Base-by-base conservation (phyloP, 371 early-diverging fungal species). In the Mucor mucedo region DNA sequence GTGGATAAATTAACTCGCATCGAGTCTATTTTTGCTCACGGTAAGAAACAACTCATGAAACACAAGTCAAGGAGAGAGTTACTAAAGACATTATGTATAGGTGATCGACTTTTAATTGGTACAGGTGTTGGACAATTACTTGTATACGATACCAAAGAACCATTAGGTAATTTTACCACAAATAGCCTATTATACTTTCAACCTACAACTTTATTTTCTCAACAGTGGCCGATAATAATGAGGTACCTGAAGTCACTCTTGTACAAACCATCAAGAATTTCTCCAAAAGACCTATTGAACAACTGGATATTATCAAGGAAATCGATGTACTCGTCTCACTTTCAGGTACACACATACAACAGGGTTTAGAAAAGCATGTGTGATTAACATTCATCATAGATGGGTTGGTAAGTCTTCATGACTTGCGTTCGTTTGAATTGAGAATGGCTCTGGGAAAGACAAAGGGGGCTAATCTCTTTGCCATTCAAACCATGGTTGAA, bases 221-320 rank as follows among this genome's bases (percentile, higher is more conserved):
- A 21, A 21, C 21, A 82, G 83, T 82, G 60, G 83, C 80, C 7
- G 83, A 77, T 42, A 78, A 77, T 42, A 83, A 84, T 40, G 77
- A 86, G 52, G 62, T 75, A 5, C 79, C 81, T 29, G 74, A 75
- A 52, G 87, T 87, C 1, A 83, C 82, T 0, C 77, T 92, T 42
- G 72, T 78, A 7, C 86, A 90, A 54, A 89, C 91, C 1, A 78
- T 83, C 53, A 91, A 91, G 70, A 80, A 71, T 8, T 91, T 93
- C 70, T 86, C 91, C 14, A 87, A 86, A 58, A 82, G 79, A 47
- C 77, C 90, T 8, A 87, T 93, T 49, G 93, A 92, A 58, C 90
- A 91, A 48, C 73, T 93, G 29, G 91, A 88, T 62, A 83, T 90
- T 27, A 88, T 93, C 56, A 91, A 91, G 57, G 91, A 91, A 62